Conservation (phyloP, 495 filamentous ascomycete species). For the Neurospora intermedia region DNA sequence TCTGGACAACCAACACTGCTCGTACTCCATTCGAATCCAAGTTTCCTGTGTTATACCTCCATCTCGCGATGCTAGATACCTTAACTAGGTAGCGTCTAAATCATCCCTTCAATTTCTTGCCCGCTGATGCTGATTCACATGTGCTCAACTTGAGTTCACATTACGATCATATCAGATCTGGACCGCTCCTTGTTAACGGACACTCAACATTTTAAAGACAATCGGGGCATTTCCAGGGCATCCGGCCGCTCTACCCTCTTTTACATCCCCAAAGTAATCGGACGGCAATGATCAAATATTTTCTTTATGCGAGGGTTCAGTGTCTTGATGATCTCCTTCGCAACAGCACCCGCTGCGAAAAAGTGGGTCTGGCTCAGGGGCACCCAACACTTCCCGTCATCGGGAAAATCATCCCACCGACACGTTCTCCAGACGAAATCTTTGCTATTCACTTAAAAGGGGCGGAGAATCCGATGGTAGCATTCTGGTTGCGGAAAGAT, state of each 20-base stretch:
- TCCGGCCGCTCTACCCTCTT: rapidly evolving
- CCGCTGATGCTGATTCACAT: background rate
- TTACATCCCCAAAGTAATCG: rapidly evolving
- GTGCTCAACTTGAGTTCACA: background rate
- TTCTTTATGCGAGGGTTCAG: too few relatives aligned
- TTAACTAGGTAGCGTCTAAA: too few relatives aligned
- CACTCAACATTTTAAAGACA: background rate
- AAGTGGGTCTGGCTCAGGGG: background rate
- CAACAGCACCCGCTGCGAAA: background rate
- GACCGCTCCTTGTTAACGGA: background rate
- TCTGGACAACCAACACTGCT: background rate
- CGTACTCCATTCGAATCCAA: background rate
- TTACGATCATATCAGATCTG: background rate
- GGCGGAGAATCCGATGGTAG: too few relatives aligned
- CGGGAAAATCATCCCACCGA: background rate
- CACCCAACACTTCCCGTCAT: background rate
- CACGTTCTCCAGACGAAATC: background rate
- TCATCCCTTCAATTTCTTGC: background rate
- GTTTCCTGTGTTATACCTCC: too few relatives aligned
- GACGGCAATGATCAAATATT: background rate
- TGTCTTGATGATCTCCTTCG: background rate
- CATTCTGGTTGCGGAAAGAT: background rate
- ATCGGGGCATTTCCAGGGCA: background rate
- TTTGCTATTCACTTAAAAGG: too few relatives aligned
- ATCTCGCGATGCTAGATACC: too few relatives aligned